Percentiles rank a stretch among this genome's conserved stretches.
Evolutionary conservation across 2,329 filamentous ascomycete genomes (phyloP).

Genomic region (Lasiodiplodia sp.): DNA sequence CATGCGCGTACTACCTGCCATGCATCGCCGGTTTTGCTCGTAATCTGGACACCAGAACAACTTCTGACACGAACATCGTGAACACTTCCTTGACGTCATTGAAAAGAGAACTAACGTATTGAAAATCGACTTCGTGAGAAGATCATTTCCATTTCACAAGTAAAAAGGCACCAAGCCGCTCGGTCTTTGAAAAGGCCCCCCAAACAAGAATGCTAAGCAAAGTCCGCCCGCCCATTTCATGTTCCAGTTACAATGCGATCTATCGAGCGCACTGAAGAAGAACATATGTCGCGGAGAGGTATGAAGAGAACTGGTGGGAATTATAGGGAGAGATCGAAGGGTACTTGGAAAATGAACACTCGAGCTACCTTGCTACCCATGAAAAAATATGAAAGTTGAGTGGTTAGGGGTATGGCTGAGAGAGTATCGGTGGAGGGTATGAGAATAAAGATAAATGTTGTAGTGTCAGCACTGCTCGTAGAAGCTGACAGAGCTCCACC

Average conservation of each 20-base stretch:
- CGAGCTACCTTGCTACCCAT: background rate
- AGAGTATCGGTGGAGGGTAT: background rate
- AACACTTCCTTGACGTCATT: background rate
- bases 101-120: background rate
- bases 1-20: background rate
- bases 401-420: no score
- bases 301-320: background rate
- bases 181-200: background rate
- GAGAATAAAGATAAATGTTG: background rate
- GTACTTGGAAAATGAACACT: background rate
- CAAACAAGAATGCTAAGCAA: constrained; percentile 18
- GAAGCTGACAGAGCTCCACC: background rate
- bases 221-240: background rate
- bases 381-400: background rate
- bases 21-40: background rate
- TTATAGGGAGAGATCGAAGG: background rate
- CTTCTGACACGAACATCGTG: background rate
- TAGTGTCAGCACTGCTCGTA: background rate
- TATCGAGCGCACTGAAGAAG: constrained; percentile 9
- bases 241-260: constrained; percentile 11
- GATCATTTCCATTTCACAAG: background rate
- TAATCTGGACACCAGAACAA: background rate
- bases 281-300: constrained; percentile 7
- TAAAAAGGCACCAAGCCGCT: constrained; percentile 12
- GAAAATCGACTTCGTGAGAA: background rate